phyloP scores from a whole-genome alignment of 345 rosid species.

The Geranium brycei region DNA sequence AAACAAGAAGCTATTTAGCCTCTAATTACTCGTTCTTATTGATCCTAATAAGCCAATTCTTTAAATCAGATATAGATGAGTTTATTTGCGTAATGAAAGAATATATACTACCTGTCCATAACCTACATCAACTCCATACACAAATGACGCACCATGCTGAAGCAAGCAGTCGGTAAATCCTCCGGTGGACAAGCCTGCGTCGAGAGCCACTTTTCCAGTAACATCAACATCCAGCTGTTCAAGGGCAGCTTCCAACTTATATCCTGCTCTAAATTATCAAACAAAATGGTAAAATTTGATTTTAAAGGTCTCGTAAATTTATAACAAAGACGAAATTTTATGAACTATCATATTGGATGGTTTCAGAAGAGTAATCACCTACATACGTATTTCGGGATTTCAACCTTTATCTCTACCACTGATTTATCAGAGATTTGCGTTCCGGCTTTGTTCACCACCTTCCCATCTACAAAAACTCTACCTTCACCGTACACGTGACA shows the following conservation, averaged over 20 bases:
- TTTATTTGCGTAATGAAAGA: neutral
- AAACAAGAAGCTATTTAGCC: no score
- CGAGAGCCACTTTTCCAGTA: slow-evolving; percentile 81
- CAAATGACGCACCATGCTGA: slow-evolving; percentile 79
- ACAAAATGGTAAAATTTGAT: slow-evolving; percentile 7
- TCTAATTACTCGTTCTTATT: no score
- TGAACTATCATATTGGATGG: slow-evolving; percentile 11
- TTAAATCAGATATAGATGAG: neutral
- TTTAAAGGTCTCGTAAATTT: neutral
- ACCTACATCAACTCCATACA: slow-evolving; percentile 96
- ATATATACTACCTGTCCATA: slow-evolving; percentile 64
- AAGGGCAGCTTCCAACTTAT: slow-evolving; percentile 86
- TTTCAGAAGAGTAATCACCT: slow-evolving; percentile 60
- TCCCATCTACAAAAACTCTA: slow-evolving; percentile 84
- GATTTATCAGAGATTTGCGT: slow-evolving; percentile 57
- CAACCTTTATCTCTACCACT: slow-evolving; percentile 61
- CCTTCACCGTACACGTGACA: slow-evolving; percentile 27
- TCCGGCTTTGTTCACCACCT: slow-evolving; percentile 74
- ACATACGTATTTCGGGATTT: slow-evolving; percentile 94
- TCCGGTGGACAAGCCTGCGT: slow-evolving; percentile 90
- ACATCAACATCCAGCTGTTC: slow-evolving; percentile 78
- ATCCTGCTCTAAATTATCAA: slow-evolving; percentile 56
- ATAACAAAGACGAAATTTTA: neutral
- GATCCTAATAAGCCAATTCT: no score
- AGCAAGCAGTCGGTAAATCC: slow-evolving; percentile 95